phyloP scores from a whole-genome alignment of 1,139 yeast species.

The Sugiyamaella xylanicola region DNA sequence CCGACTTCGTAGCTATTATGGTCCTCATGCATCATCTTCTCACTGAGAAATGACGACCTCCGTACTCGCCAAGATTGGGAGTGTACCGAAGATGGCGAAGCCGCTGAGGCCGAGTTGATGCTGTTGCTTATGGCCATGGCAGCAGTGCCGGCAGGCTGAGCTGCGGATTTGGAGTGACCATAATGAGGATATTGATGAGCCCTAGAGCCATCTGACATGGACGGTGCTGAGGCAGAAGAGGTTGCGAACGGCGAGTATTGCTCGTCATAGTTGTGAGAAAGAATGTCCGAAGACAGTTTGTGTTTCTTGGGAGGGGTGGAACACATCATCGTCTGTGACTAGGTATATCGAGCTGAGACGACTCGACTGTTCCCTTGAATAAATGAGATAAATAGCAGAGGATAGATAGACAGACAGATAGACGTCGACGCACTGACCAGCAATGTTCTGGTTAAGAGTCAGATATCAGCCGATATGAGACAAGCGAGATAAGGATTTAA shows the following conservation, averaged over 20 bases:
- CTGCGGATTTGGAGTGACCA: neutral
- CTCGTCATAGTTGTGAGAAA: neutral
- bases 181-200: neutral
- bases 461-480: too few species aligned
- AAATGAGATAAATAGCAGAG: neutral
- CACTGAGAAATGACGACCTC: slow-evolving; percentile 60
- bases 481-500: too few species aligned
- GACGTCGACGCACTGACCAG: too few species aligned
- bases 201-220: neutral
- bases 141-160: neutral
- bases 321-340: slow-evolving; percentile 15
- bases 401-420: neutral
- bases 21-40: slow-evolving; percentile 64
- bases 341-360: too few species aligned
- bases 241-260: neutral
- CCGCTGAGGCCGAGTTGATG: neutral
- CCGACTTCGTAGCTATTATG: slow-evolving; percentile 58
- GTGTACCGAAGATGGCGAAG: slow-evolving; percentile 3
- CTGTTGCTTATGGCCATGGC: neutral
- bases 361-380: too few species aligned
- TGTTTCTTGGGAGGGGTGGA: slow-evolving; percentile 16
- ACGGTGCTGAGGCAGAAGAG: neutral
- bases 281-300: slow-evolving; percentile 12
- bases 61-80: slow-evolving; percentile 47
- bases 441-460: too few species aligned